Evolutionary conservation across 2,329 filamentous ascomycete genomes (phyloP).

Genomic region (Scortechinia acanthostroma): DNA sequence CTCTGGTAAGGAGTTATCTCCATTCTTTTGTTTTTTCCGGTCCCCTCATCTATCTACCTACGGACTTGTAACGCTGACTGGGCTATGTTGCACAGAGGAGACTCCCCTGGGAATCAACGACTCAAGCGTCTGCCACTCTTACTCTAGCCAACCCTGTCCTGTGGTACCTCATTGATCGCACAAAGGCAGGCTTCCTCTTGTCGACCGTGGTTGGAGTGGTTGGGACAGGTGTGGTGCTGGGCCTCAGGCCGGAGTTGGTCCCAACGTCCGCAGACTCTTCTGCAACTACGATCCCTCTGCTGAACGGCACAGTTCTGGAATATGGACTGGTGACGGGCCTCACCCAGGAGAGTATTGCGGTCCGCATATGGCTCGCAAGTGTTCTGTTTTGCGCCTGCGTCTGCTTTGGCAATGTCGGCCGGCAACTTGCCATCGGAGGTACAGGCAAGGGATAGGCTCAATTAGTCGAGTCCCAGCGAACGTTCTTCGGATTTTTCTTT

Average conservation of each 20-base stretch:
- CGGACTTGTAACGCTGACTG: background rate
- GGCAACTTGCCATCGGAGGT: constrained; percentile 50
- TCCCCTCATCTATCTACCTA: background rate
- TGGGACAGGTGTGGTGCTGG: constrained; percentile 69
- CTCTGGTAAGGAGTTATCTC: constrained; percentile 66
- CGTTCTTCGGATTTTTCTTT: no score
- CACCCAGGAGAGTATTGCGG: constrained; percentile 58
- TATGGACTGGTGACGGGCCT: constrained; percentile 40
- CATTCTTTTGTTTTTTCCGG: constrained; percentile 2
- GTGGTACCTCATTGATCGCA: constrained; percentile 94
- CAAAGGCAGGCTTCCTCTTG: constrained; percentile 74
- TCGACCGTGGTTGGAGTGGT: constrained; percentile 67
- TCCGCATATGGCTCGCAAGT: constrained; percentile 82
- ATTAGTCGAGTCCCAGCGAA: no score
- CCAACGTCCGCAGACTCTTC: constrained; percentile 50
- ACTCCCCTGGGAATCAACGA: constrained; percentile 85
- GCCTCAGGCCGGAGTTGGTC: constrained; percentile 72
- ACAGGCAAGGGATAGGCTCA: no score
- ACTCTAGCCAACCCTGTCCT: constrained; percentile 85
- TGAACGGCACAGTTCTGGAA: background rate
- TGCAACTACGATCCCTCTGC: constrained; percentile 5
- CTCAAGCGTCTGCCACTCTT: constrained; percentile 86
- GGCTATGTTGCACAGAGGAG: constrained; percentile 55
- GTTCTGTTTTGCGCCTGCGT: constrained; percentile 91
- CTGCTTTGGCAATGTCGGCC: constrained; percentile 92